Evolutionary conservation across 495 filamentous ascomycete species (phyloP).

Genomic region (Geopyxis carbonaria): DNA sequence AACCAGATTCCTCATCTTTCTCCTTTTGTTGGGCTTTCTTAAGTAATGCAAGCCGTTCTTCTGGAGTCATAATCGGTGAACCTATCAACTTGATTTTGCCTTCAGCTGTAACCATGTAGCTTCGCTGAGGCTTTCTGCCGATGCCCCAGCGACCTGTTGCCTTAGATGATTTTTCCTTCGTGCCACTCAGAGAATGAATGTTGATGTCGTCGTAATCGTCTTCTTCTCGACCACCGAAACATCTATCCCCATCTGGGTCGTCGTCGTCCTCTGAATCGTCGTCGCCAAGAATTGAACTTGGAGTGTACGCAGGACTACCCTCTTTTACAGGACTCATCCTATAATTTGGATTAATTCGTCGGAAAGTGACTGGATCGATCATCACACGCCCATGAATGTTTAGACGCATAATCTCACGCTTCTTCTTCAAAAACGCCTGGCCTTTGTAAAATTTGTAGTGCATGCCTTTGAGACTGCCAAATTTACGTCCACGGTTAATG

Average conservation of each 20-base stretch:
- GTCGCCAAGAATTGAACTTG: not conserved
- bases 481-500: constrained; percentile 73
- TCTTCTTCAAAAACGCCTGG: constrained; percentile 71
- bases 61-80: no score
- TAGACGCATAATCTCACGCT: constrained; percentile 58
- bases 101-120: no score
- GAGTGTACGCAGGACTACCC: not conserved
- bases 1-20: not conserved
- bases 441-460: constrained; percentile 77
- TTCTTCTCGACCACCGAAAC: constrained; percentile 6
- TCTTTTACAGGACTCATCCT: constrained; percentile 39
- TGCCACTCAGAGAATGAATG: no score
- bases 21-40: not conserved
- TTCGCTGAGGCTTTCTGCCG: no score
- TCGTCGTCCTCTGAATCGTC: constrained; percentile 15
- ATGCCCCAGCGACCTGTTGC: no score
- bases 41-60: no score
- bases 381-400: constrained; percentile 84
- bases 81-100: no score
- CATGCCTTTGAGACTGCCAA: constrained; percentile 63
- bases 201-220: constrained; percentile 20
- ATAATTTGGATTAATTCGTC: constrained; percentile 81
- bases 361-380: constrained; percentile 76
- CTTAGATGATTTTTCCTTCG: no score
- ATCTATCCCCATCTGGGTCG: constrained; percentile 16